Evolutionary conservation across 2,329 filamentous ascomycete species (phyloP), one percentile per base, ranked within the genome.

Genomic region (Ascosphaera apis): DNA sequence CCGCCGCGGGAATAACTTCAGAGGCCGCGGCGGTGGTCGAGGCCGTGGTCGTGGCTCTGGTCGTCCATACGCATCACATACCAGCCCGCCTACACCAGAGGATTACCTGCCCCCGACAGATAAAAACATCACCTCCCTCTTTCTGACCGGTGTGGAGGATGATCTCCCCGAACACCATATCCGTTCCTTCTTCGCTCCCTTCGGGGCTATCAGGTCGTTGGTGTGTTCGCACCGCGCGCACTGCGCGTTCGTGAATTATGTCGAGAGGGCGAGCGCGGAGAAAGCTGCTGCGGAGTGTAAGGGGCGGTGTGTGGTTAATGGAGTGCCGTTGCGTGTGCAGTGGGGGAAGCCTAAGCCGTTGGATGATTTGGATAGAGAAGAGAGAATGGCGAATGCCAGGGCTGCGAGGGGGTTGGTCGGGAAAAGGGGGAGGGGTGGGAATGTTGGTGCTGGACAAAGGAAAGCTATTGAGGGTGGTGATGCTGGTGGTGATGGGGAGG

Each of bases 181-280:
- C 17, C 78, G 88, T 34, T 76, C 82, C 2, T 88, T 91, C 55
- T 98, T 98, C 61, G 72, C 81, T 41, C 69, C 70, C 13, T 83
- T 84, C 47, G 88, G 88, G 42, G 81, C 86, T 49, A 75, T 98
- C 40, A 80, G 88, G 47, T 93, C 83, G 17, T 61, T 98, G 12
- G 76, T 98, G 27, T 95, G 88, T 56, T 93, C 84, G 4, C 88
- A 98, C 58, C 83, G 91, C 61, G 86, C 86, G 12, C 88, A 95
- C 51, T 95, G 84, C 53, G 88, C 88, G 1, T 98, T 95, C 51
- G 65, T 98, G 57, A 98, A 98, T 58, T 98, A 82, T 53, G 73
- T 83, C 45, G 80, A 76, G 2, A 69, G 88, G 39, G 72, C 81
- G 41, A 76, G 69, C 1, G 88, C 91, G 0, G 88, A 98, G 57